Evolutionary conservation across 495 filamentous ascomycete species (phyloP).

Genomic region (Haplographium delicatum): DNA sequence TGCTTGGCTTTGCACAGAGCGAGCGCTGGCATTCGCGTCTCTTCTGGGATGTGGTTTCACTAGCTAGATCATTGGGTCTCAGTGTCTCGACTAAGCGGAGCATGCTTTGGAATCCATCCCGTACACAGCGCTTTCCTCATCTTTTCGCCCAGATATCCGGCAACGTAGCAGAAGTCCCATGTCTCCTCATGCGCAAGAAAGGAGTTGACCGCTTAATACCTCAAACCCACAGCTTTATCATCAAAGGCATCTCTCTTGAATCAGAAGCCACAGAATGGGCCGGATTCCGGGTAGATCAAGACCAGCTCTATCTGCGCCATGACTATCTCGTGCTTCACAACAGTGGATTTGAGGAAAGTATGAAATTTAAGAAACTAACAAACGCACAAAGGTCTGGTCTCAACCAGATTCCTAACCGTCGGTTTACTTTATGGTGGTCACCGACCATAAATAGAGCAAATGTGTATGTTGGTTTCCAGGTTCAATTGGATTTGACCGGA

Average conservation of each 20-base stretch:
- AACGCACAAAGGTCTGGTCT: conserved; percentile 98
- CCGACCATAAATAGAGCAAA: conserved; percentile 65
- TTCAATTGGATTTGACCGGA: conserved; percentile 95
- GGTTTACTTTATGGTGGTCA: conserved; percentile 96
- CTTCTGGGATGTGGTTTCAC: background rate
- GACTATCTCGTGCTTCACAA: conserved; percentile 35
- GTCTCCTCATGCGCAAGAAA: background rate
- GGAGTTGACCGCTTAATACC: background rate
- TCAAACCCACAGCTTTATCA: background rate
- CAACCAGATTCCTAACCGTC: conserved; percentile 99
- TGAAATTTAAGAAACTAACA: conserved; percentile 99
- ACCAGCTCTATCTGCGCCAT: background rate
- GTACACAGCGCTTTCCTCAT: background rate
- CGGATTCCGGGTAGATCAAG: background rate
- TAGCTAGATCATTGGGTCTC: background rate
- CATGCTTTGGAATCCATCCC: too few relatives aligned
- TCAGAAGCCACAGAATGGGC: background rate
- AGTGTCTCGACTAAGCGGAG: background rate
- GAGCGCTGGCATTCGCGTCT: background rate
- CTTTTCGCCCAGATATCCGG: background rate
- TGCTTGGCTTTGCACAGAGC: background rate
- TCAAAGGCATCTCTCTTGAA: background rate
- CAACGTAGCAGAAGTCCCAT: background rate
- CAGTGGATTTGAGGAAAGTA: conserved; percentile 66
- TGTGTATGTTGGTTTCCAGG: conserved; percentile 95